Evolutionary conservation across 345 rosid genomes (phyloP), one percentile per base, ranked within the genome.

Genomic region (Erysimum cheiranthoides): DNA sequence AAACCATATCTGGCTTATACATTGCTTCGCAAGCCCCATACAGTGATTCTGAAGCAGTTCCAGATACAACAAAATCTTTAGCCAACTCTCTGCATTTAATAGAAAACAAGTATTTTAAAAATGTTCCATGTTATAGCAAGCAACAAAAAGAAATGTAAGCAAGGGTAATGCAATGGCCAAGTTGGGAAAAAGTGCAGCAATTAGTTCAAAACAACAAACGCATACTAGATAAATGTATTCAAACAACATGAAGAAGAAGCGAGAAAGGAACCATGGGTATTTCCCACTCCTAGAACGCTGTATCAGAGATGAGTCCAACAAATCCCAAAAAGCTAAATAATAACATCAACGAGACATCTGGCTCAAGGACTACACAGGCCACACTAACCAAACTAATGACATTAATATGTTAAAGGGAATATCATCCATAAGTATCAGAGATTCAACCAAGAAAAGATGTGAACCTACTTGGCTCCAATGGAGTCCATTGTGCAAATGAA

Each of bases 401-500:
- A 54, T 14, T 0, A 3, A 13, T 7, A 30, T 3, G 60, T 12
- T 28, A 36, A 40, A 43, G 13, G 6, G 61, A 28, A 60, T n/a
- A 13, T 0, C 28, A 7, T 16, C 28, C 54, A 5, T 7, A 38
- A 4, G 0, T 10, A 60, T 2, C 2, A 2, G 71, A 65, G 61
- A 61, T 4, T 3, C 32, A 76, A 59, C 27, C 40, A 69, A 79
- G 67, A 61, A 31, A 64, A 52, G 18, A 64, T 46, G 77, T 34
- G 47, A 79, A 80, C 93, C 60, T 86, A 95, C 99, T 92, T 92
- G 63, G 97, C 99, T 73, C 98, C 98, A 80, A 92, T 92, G 0
- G 94, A 90, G 79, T 95, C 99, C 99, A 90, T 91, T 10, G 99
- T 95, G 81, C 99, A 95, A 66, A 95, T 92, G 76, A 95, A 95